Conservation (phyloP, 2,329 filamentous ascomycete species). For the Phaeosphaeriaceae sp. region DNA sequence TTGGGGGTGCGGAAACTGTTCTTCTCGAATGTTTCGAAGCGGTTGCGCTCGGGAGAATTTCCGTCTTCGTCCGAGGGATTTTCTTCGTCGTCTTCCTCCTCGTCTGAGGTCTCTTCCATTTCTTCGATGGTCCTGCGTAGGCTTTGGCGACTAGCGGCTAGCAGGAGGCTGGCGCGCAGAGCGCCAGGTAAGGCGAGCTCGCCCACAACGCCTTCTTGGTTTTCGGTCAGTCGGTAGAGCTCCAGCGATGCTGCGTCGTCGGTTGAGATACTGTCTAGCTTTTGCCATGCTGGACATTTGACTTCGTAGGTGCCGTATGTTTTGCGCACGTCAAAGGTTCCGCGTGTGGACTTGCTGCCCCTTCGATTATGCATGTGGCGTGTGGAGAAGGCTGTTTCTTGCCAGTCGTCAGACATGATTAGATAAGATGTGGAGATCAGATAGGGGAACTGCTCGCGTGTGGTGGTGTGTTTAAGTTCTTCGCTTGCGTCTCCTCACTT, state of each 20-base stretch:
- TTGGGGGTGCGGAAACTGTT: conserved; percentile 36
- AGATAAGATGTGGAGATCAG: neutral
- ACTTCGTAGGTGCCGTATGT: conserved; percentile 30
- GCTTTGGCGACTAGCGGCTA: conserved; percentile 27
- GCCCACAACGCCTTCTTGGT: conserved; percentile 27
- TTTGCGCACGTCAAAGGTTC: conserved; percentile 30
- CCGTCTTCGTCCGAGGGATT: neutral
- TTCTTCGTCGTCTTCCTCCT: conserved; percentile 7
- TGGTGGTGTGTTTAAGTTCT: neutral
- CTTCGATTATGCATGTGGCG: conserved; percentile 33
- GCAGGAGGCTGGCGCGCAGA: conserved; percentile 18
- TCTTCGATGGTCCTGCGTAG: conserved; percentile 12
- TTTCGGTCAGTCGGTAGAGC: conserved; percentile 26
- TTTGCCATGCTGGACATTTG: conserved; percentile 30
- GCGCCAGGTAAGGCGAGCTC: conserved; percentile 22
- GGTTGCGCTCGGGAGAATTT: neutral
- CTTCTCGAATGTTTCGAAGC: conserved; percentile 33
- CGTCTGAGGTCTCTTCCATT: conserved; percentile 8
- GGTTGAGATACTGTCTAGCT: conserved; percentile 1
- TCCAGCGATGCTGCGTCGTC: conserved; percentile 21
- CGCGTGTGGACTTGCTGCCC: conserved; percentile 18
- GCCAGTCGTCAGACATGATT: conserved; percentile 30
- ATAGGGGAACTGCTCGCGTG: neutral
- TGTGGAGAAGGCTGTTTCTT: conserved; percentile 28
- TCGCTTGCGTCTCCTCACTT: neutral